phyloP scores from a whole-genome alignment of 352 stramenopile genomes.

The Globisporangium acanthophoron region DNA sequence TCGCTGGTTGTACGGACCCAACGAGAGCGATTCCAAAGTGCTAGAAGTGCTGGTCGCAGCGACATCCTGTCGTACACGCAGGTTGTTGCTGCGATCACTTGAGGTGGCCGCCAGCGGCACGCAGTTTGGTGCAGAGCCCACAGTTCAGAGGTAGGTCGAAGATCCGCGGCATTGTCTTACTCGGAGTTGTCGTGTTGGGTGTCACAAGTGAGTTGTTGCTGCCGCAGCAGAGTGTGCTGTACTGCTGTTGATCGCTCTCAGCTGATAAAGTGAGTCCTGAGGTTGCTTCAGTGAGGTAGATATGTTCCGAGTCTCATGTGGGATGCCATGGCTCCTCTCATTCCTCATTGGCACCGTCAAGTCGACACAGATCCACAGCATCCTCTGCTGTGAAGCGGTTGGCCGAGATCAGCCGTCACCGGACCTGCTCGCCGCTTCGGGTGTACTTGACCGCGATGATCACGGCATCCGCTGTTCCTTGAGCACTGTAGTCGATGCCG shows the following conservation, averaged over 20 bases:
- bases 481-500: not conserved
- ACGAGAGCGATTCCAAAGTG: constrained; percentile 5
- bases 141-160: no score
- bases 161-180: not conserved
- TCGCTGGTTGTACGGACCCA: not conserved
- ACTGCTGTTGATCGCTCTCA: constrained; percentile 12
- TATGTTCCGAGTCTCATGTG: not conserved
- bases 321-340: constrained; percentile 9
- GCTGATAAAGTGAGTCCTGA: constrained; percentile 17
- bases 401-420: not conserved
- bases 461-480: not conserved
- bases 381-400: not conserved
- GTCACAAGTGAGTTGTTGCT: not conserved
- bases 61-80: constrained; percentile 12
- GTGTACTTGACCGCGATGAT: constrained; percentile 12
- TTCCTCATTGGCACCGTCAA: not conserved
- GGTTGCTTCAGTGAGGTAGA: constrained; percentile 20
- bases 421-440: constrained; percentile 8
- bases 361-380: constrained; percentile 1
- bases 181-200: not conserved
- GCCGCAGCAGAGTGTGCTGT: constrained; percentile 11
- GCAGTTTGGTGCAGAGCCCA: constrained; percentile 6
- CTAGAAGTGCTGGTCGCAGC: constrained; percentile 14
- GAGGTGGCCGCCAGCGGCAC: constrained; percentile 8
- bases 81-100: constrained; percentile 8